A percentile compares a stretch with the other conserved stretches of the same genome.
Conservation (phyloP, 345 rosid genomes). For the Cardamine resedifolia region DNA sequence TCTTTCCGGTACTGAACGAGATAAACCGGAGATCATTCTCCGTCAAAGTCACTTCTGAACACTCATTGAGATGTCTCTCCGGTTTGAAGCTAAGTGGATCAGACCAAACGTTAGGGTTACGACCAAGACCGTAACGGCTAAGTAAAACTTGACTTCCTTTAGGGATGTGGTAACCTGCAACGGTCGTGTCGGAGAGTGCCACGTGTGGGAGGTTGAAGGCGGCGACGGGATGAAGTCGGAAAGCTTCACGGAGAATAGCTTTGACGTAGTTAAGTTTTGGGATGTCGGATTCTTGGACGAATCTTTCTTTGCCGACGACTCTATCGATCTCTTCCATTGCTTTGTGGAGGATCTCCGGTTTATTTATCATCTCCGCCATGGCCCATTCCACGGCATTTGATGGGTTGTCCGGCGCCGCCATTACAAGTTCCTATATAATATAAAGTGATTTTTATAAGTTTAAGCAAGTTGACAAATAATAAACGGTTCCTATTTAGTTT, state of each 20-base stretch:
- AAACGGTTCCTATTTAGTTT: not conserved
- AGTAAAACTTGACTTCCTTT: constrained; percentile 48
- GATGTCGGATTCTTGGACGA: constrained; percentile 52
- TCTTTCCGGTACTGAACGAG: constrained; percentile 50
- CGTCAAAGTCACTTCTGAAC: constrained; percentile 25
- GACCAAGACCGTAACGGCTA: constrained; percentile 48
- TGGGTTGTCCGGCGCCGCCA: constrained; percentile 50
- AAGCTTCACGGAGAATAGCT: constrained; percentile 44
- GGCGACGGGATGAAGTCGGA: constrained; percentile 49
- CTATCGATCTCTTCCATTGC: constrained; percentile 48
- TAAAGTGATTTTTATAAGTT: not conserved
- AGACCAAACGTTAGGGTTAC: constrained; percentile 45
- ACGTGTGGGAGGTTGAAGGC: constrained; percentile 50
- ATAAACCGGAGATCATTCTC: constrained; percentile 51
- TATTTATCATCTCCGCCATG: constrained; percentile 49
- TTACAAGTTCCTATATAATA: constrained; percentile 42
- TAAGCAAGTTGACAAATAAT: not conserved
- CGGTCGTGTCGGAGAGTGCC: constrained; percentile 40
- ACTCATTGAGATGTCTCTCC: constrained; percentile 38
- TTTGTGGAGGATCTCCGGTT: constrained; percentile 42
- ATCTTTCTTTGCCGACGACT: constrained; percentile 46
- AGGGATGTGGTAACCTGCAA: constrained; percentile 43
- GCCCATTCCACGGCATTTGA: constrained; percentile 54
- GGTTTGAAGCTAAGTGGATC: constrained; percentile 39
- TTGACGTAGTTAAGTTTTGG: constrained; percentile 44